Evolutionary conservation across 2,329 filamentous ascomycete genomes (phyloP), one percentile per base, ranked within the genome.

Genomic region (Arachnopeziza araneosa): DNA sequence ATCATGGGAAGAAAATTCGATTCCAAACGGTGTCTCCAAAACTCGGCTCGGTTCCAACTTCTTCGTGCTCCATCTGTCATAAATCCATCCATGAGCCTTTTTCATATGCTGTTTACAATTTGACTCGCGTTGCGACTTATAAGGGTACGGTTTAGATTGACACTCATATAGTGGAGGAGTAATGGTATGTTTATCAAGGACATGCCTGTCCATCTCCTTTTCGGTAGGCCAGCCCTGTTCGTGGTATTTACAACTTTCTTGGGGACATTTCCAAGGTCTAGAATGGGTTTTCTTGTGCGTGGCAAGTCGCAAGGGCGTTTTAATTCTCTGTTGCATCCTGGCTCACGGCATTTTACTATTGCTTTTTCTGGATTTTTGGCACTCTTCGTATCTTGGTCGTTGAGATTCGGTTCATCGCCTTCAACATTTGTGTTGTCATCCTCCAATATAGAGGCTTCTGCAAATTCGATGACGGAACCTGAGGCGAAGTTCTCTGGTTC

Each of bases 81-180:
- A 97, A n/a, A 82, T 81, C 89, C 91, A 96, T 60, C 87, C 87
- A 70, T 98, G 93, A 0, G 91, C 89, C 76, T 97, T 97, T 78
- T 98, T 93, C 93, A 97, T 97, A 77, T 98, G 93, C 75, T 97
- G 93, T 74, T 97, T 97, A 83, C 91, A 96, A 76, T 98, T 98
- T 64, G 90, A 95, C 77, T 96, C 90, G 60, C 93, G 88, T 81
- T 98, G 98, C 12, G 93, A 96, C 71, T 91, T 89, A 79, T 98
- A 98, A 0, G 90, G 86, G 80, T 95, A 98, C 24, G 88, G 88
- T 68, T 86, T 82, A 76, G 83, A 98, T 54, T 86, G 77, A 77
- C 95, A 99, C 77, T 90, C 86, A 75, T 86, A 96, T 78, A 96
- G 86, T 51, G 86, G 81, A 3, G 95, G 93, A 36, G 86, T 81